Evolutionary conservation across 176 grass and related monocot species (phyloP), one percentile per base, ranked within the genome.

Genomic region (Themeda triandra): DNA sequence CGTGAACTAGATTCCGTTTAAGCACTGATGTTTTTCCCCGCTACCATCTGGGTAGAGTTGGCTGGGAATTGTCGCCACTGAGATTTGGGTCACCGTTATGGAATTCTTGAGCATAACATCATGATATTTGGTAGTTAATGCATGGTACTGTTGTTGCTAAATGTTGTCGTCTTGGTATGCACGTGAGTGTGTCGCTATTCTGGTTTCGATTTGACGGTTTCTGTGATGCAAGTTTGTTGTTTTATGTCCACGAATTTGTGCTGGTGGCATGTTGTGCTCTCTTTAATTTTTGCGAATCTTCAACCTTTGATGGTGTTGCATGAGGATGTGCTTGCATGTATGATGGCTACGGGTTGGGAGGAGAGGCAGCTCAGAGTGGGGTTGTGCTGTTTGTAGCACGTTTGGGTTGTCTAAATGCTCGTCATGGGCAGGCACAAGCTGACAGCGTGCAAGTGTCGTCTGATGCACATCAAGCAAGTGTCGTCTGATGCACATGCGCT

Each of bases 11-110:
- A 72, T 74, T 17, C 36, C 12, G 25, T 70, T 78, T 81, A 46
- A 44, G 46, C 78, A 64, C 63, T 78, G 58, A 24, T 67, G 49
- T 40, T 69, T 76, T 62, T 58, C 44, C 35, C 49, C 2, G 63
- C n/a, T 84, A 58, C 21, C 72, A 19, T 85, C 68, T 73, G 24
- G 56, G 39, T 79, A 36, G 72, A 83, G 80, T 53, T 24, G 25
- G 40, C 63, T 74, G n/a, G 27, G 44, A 36, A 24, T 82, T 73
- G 11, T 33, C 13, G 12, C 25, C 13, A 8, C 25, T 41, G 58
- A 56, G 32, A 73, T 79, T 66, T 81, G 45, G 39, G 32, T 64
- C 67, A 82, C 78, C 13, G 31, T 62, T 14, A 75, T 28, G 63
- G 37, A 71, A 58, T 27, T 70, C 41, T 46, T 37, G 77, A 56